These are phyloP conservation scores for Stemphylium vesicarium DNA, from an alignment of 2,329 filamentous ascomycete genomes.

Conservation along the genomic window DNA sequence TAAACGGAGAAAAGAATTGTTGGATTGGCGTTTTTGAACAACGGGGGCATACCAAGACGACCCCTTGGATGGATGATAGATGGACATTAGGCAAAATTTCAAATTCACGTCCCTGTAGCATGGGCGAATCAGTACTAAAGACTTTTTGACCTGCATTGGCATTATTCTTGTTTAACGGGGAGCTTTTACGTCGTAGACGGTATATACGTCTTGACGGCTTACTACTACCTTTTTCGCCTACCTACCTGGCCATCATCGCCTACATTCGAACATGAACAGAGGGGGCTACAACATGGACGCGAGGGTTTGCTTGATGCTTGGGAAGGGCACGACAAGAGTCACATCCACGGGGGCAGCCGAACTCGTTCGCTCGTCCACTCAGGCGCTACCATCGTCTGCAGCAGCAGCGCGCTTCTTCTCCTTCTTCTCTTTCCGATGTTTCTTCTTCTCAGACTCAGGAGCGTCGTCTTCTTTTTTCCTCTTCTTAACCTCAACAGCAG, in stretches of 20 bases:
- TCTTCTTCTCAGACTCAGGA: conserved; percentile 17
- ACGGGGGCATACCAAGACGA: not conserved
- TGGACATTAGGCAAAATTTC: too few species aligned
- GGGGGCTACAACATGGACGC: not conserved
- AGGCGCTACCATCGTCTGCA: conserved; percentile 7
- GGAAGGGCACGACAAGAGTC: not conserved
- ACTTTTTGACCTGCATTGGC: too few species aligned
- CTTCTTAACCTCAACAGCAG: conserved; percentile 5
- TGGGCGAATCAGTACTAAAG: too few species aligned
- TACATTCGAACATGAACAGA: not conserved
- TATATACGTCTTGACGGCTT: conserved; percentile 1
- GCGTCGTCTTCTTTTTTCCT: conserved; percentile 8
- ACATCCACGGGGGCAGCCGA: not conserved
- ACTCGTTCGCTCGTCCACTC: not conserved
- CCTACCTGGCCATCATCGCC: conserved; percentile 6
- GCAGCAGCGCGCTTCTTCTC: conserved; percentile 8
- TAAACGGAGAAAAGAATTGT: not conserved
- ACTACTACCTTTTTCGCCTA: conserved; percentile 5
- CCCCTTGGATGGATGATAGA: too few species aligned
- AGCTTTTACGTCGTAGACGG: too few species aligned
- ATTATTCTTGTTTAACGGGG: too few species aligned
- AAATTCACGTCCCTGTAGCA: too few species aligned
- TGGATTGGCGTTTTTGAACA: not conserved
- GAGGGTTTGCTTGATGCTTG: not conserved
- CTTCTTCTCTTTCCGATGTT: conserved; percentile 23